Evolutionary conservation across 2,329 filamentous ascomycete species (phyloP), one percentile per base, ranked within the genome.

Genomic region (Fusarium sp.): DNA sequence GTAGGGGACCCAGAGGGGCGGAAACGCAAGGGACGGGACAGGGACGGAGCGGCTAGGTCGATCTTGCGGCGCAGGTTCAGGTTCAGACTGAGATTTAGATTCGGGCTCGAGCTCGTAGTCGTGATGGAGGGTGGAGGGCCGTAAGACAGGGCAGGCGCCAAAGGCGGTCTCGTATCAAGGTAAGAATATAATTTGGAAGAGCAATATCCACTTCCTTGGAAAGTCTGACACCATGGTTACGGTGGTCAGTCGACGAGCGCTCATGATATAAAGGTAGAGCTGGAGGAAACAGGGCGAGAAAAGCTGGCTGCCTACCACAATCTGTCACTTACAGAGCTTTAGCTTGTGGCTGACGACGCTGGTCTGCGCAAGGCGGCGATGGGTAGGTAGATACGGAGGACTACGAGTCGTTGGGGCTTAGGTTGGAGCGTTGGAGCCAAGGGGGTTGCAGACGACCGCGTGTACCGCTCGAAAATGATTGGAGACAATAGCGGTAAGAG

Each of bases 381-480:
- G 38, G 21, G 18, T 49, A 28, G 37, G 61, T 55, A 54, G 57
- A 28, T 44, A 46, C 48, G 50, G 42, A 63, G 54, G 56, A 49
- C 66, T 64, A 70, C 70, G 59, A 71, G 54, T 73, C 58, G 55
- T 64, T 37, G 63, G 54, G 69, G 61, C 57, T 64, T 28, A 29
- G 35, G 35, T 18, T 43, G 37, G 48, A 52, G 24, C 20, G 24
- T 52, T 71, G 66, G 66, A 58, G 57, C 56, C 46, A 66, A 69
- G 57, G 74, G 74, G 63, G 66, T 57, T 48, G 63, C 66, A 66
- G 60, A 62, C 69, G 70, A 73, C 77, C 76, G 76, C 75, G 76
- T 71, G 74, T 79, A 69, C 73, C 77, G 76, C 76, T 72, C 52
- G 61, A 68, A 74, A 75, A 73, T 73, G 68, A 58, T 38, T 57